These are phyloP conservation scores for Pisolithus microcarpus DNA, from an alignment of 768 basidiomycete genomes.

Conservation along the genomic window DNA sequence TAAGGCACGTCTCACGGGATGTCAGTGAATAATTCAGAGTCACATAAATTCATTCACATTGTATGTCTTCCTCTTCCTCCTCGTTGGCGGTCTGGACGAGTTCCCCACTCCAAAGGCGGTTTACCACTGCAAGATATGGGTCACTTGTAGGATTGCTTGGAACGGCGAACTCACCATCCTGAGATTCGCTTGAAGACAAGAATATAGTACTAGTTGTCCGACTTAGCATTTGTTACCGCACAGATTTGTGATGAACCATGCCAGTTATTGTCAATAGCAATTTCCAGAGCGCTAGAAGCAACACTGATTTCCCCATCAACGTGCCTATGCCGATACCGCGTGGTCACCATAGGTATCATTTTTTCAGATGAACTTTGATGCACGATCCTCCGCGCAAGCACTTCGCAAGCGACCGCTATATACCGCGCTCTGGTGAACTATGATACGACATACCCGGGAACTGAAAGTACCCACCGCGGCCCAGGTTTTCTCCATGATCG, in stretches of 20 bases:
- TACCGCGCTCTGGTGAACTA: background rate
- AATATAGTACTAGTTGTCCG: conserved; percentile 57
- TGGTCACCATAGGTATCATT: conserved; percentile 66
- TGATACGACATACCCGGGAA: background rate
- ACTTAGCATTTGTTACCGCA: background rate
- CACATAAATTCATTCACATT: conserved; percentile 43
- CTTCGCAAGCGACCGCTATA: conserved; percentile 75
- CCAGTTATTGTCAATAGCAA: conserved; percentile 92
- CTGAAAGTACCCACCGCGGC: conserved; percentile 51
- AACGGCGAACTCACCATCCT: conserved; percentile 51
- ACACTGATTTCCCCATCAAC: conserved; percentile 72
- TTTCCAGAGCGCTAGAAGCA: conserved; percentile 71
- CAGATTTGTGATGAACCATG: conserved; percentile 21
- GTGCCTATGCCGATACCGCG: conserved; percentile 64
- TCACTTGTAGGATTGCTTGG: background rate
- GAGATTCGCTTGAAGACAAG: conserved; percentile 78
- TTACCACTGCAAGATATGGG: conserved; percentile 49
- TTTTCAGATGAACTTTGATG: conserved; percentile 61
- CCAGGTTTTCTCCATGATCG: conserved; percentile 79
- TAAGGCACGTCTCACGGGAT: conserved; percentile 57
- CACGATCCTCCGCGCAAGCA: conserved; percentile 72
- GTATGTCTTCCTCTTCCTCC: conserved; percentile 64
- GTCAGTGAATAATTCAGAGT: conserved; percentile 5
- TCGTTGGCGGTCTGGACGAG: conserved; percentile 74
- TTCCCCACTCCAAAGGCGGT: conserved; percentile 75